Conservation (phyloP, 345 rosid species). For the Turnera subulata region DNA sequence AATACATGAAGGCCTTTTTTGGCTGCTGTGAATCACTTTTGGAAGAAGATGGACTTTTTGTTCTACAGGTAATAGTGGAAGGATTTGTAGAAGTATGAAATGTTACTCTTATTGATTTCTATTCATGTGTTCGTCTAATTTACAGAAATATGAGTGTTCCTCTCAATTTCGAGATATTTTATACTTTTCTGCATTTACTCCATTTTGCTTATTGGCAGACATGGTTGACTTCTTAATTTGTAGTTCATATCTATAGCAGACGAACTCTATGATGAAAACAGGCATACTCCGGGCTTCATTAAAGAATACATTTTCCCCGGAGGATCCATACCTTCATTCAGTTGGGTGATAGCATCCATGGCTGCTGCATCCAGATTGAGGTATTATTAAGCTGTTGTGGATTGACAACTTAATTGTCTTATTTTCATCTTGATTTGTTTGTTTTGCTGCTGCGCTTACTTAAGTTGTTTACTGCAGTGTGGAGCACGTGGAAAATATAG, state of each 20-base stretch:
- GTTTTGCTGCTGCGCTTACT: neutral
- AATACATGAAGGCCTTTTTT: slow-evolving; percentile 80
- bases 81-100: neutral
- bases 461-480: slow-evolving; percentile 34
- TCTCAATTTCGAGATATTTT: too few relatives aligned
- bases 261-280: too few relatives aligned
- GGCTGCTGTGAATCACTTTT: slow-evolving; percentile 64
- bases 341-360: too few relatives aligned
- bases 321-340: slow-evolving; percentile 79
- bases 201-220: too few relatives aligned
- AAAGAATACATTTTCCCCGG: too few relatives aligned
- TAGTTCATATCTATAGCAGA: slow-evolving; percentile 90
- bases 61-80: slow-evolving; percentile 59
- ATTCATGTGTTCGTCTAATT: too few relatives aligned
- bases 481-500: slow-evolving; percentile 83
- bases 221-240: neutral
- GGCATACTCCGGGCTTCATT: too few relatives aligned
- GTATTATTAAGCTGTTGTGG: slow-evolving; percentile 26
- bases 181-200: too few relatives aligned
- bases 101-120: too few relatives aligned
- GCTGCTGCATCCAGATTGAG: too few relatives aligned
- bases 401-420: too few relatives aligned
- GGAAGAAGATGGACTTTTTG: slow-evolving; percentile 69
- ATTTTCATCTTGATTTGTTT: neutral
- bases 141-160: too few relatives aligned